Evolutionary conservation across 345 rosid species (phyloP).

Genomic region (Physaria fendleri): DNA sequence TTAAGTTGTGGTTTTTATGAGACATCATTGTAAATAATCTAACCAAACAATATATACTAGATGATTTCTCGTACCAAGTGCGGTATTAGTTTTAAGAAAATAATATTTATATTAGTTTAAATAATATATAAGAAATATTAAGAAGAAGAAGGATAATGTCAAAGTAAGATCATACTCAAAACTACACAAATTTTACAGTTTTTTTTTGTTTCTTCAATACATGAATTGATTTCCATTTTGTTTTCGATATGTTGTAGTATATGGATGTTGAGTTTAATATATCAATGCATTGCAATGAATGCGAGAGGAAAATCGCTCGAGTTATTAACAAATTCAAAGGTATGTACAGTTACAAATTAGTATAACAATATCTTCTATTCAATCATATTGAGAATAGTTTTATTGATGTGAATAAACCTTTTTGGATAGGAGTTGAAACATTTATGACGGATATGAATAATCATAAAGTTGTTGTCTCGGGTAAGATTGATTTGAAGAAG

Average conservation of each 20-base stretch:
- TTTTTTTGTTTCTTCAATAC: not conserved
- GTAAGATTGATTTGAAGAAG: slow-evolving; percentile 48
- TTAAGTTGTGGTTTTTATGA: too few relatives aligned
- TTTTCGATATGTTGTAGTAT: slow-evolving; percentile 25
- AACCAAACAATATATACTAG: too few relatives aligned
- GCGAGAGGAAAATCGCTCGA: slow-evolving; percentile 59
- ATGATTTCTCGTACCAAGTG: too few relatives aligned
- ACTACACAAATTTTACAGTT: not conserved
- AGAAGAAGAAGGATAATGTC: slow-evolving; percentile 25
- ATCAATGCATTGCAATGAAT: slow-evolving; percentile 77
- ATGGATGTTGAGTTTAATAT: slow-evolving; percentile 41
- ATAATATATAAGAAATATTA: too few relatives aligned
- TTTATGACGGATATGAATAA: slow-evolving; percentile 60
- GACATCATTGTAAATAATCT: too few relatives aligned
- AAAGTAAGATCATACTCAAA: slow-evolving; percentile 10
- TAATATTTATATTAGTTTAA: too few relatives aligned
- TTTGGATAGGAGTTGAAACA: slow-evolving; percentile 59
- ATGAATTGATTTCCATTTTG: not conserved
- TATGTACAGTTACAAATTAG: slow-evolving; percentile 13
- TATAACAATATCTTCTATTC: not conserved
- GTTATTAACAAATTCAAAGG: slow-evolving; percentile 61
- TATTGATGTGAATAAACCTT: not conserved
- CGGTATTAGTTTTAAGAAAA: too few relatives aligned
- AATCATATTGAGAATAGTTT: too few relatives aligned
- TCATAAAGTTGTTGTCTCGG: slow-evolving; percentile 55